Conservation (phyloP, 495 filamentous ascomycete genomes). For the Talaromyces liani region DNA sequence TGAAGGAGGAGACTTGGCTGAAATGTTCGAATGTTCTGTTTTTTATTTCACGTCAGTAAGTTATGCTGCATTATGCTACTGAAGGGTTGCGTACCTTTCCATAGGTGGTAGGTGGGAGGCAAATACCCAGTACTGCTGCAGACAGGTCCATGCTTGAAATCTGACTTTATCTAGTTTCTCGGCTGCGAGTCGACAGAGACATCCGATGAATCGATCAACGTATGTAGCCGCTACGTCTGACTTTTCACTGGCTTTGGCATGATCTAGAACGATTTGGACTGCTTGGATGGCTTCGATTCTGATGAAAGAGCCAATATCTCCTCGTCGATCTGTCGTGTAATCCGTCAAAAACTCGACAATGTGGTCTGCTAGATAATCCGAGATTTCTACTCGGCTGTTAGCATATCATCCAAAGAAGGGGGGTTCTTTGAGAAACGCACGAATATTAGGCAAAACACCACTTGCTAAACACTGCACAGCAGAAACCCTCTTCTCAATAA, state of each 20-base stretch:
- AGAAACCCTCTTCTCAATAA: constrained; percentile 51
- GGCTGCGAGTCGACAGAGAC: constrained; percentile 61
- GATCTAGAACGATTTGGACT: constrained; percentile 26
- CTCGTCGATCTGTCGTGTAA: constrained; percentile 78
- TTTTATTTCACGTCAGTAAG: not conserved
- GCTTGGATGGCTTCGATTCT: constrained; percentile 69
- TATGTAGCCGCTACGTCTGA: constrained; percentile 8
- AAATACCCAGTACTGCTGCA: constrained; percentile 35
- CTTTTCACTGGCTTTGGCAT: not conserved
- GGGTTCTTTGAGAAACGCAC: constrained; percentile 14
- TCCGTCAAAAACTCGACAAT: constrained; percentile 60
- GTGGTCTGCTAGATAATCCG: constrained; percentile 10
- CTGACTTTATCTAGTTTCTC: constrained; percentile 90
- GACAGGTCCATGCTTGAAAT: constrained; percentile 50
- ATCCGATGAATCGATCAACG: constrained; percentile 25
- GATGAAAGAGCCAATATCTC: constrained; percentile 82
- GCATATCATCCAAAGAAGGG: not conserved
- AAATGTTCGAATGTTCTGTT: constrained; percentile 37
- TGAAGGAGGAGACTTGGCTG: constrained; percentile 33
- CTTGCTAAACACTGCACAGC: constrained; percentile 53
- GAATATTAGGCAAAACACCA: constrained; percentile 36
- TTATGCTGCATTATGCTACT: too few species aligned
- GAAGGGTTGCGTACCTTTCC: constrained; percentile 25
- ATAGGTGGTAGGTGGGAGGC: constrained; percentile 24
- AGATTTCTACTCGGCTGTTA: constrained; percentile 4